phyloP scores from a whole-genome alignment of 805 yeast genomes.

The Candida manassasensis region DNA sequence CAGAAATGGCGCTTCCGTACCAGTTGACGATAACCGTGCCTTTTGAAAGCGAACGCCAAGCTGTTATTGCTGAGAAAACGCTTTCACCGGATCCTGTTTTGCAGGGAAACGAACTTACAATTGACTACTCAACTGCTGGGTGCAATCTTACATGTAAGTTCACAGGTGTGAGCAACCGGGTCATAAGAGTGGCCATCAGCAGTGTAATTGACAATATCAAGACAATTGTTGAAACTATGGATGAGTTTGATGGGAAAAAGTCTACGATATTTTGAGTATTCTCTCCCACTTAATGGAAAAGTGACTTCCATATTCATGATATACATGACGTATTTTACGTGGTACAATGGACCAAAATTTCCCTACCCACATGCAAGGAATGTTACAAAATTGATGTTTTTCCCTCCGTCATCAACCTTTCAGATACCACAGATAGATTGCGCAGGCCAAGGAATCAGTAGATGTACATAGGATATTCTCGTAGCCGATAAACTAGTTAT shows the following conservation, averaged over 20 bases:
- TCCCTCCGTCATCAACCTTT: no score
- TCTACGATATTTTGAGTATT: slow-evolving; percentile 19
- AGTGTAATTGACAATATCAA: slow-evolving; percentile 72
- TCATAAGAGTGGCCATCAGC: slow-evolving; percentile 79
- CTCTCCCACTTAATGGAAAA: neutral
- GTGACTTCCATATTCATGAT: no score
- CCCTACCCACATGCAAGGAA: no score
- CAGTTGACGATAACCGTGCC: slow-evolving; percentile 50
- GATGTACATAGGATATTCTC: no score
- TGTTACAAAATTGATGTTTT: no score
- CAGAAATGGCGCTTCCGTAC: slow-evolving; percentile 8
- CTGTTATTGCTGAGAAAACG: slow-evolving; percentile 56
- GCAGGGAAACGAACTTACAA: slow-evolving; percentile 59
- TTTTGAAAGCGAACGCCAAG: slow-evolving; percentile 54
- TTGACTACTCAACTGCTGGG: slow-evolving; percentile 36
- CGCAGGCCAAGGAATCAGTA: no score
- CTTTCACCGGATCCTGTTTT: slow-evolving; percentile 79
- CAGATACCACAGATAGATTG: no score
- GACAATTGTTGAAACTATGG: slow-evolving; percentile 75
- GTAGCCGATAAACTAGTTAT: no score
- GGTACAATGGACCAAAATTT: neutral
- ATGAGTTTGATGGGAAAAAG: slow-evolving; percentile 51
- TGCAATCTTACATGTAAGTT: slow-evolving; percentile 43
- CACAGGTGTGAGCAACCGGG: slow-evolving; percentile 63
- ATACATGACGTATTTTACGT: neutral